phyloP scores from a whole-genome alignment of 176 grass and related monocot genomes.

The Puccinellia tenuiflora region DNA sequence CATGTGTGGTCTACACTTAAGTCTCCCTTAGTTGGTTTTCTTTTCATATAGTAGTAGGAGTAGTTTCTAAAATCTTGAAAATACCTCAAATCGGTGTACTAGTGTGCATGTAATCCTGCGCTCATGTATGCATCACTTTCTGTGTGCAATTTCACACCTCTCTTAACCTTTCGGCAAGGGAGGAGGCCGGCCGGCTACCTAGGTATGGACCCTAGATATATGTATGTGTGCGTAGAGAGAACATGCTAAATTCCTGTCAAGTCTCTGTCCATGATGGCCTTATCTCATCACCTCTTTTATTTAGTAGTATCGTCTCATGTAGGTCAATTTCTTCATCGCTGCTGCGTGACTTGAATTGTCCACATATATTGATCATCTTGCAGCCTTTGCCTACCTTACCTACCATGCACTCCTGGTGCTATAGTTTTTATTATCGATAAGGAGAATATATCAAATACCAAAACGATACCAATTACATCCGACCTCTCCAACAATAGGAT shows the following conservation, averaged over 20 bases:
- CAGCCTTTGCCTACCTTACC: neutral
- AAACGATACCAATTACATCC: no score
- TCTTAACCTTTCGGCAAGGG: slow-evolving; percentile 15
- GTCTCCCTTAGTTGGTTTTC: no score
- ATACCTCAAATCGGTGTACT: neutral
- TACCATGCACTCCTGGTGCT: neutral
- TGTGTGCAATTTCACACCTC: neutral
- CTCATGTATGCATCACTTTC: neutral
- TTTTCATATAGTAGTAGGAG: no score
- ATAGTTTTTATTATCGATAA: neutral
- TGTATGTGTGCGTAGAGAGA: slow-evolving; percentile 11
- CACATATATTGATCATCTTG: slow-evolving; percentile 15
- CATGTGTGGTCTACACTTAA: no score
- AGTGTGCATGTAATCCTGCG: neutral
- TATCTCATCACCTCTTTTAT: slow-evolving; percentile 50
- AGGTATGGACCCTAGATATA: slow-evolving; percentile 29
- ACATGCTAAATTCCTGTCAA: slow-evolving; percentile 61
- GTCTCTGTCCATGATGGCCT: slow-evolving; percentile 47
- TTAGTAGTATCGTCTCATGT: neutral
- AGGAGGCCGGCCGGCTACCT: neutral
- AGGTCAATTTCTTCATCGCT: slow-evolving; percentile 1
- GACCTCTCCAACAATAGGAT: no score
- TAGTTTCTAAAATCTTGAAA: neutral
- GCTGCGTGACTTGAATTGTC: slow-evolving; percentile 15
- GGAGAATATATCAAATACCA: no score